A percentile compares a stretch with the other conserved stretches of the same genome.
Conservation (phyloP, 2,329 filamentous ascomycete genomes). For the Penicillium sp. region DNA sequence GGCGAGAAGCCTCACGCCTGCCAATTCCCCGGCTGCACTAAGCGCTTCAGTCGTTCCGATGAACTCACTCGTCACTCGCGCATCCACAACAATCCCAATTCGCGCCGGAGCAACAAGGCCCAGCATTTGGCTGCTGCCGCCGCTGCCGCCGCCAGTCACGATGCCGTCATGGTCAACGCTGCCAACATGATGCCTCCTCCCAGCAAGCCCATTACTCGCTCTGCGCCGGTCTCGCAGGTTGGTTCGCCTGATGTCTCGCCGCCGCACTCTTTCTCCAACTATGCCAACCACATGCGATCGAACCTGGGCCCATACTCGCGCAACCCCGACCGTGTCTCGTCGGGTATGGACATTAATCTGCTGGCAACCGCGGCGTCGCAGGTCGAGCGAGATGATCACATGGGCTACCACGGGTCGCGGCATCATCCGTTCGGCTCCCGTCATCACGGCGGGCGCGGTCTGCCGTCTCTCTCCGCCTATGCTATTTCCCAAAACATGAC, state of each 20-base stretch:
- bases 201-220: slow-evolving; percentile 74
- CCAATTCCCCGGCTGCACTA: slow-evolving; percentile 90
- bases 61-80: slow-evolving; percentile 94
- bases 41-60: slow-evolving; percentile 93
- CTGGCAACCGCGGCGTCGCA: slow-evolving; percentile 64
- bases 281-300: slow-evolving; percentile 54
- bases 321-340: slow-evolving; percentile 44
- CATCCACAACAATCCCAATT: slow-evolving; percentile 99
- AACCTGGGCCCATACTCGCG: slow-evolving; percentile 53
- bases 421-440: slow-evolving; percentile 47
- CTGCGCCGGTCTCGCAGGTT: slow-evolving; percentile 77
- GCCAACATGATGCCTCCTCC: slow-evolving; percentile 72
- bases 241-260: slow-evolving; percentile 95
- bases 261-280: slow-evolving; percentile 72
- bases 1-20: slow-evolving; percentile 97
- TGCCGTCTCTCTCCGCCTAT: slow-evolving; percentile 73
- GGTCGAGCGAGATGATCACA: slow-evolving; percentile 57
- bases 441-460: slow-evolving; percentile 49
- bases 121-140: slow-evolving; percentile 56
- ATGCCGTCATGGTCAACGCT: slow-evolving; percentile 42
- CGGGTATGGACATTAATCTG: slow-evolving; percentile 58
- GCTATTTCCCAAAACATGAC: slow-evolving; percentile 77
- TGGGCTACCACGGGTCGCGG: slow-evolving; percentile 39
- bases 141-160: slow-evolving; percentile 50
- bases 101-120: slow-evolving; percentile 82